A percentile compares a stretch with the other conserved stretches of the same genome.
phyloP scores from a whole-genome alignment of 768 basidiomycete species.

The Termitomyces sp. region DNA sequence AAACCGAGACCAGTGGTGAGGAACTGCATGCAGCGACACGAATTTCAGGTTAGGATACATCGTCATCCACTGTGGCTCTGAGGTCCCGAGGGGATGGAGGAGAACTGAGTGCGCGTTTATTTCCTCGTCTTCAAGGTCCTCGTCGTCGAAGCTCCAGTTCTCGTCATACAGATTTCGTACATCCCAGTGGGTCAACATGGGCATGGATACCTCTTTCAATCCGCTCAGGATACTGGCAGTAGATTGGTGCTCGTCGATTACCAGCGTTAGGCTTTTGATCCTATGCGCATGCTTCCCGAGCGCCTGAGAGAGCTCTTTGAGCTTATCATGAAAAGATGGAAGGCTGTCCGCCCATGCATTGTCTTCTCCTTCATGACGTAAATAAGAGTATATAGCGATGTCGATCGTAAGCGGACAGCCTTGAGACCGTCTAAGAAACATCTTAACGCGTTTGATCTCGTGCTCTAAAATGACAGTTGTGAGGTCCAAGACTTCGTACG shows the following conservation, averaged over 20 bases:
- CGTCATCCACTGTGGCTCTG: not conserved
- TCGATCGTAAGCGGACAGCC: not conserved
- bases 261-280: conserved; percentile 1
- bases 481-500: not conserved
- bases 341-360: not conserved
- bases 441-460: not conserved
- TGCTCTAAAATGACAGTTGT: not conserved
- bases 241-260: conserved; percentile 6
- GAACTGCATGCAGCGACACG: not conserved
- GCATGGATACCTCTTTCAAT: not conserved
- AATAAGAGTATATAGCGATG: not conserved
- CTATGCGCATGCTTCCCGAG: not conserved
- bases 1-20: conserved; percentile 3
- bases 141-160: not conserved
- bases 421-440: not conserved
- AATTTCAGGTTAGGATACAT: not conserved
- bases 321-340: not conserved
- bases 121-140: not conserved
- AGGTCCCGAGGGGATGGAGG: not conserved
- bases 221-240: not conserved
- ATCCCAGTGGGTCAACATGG: not conserved
- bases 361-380: not conserved
- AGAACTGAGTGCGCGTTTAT: not conserved
- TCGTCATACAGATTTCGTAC: not conserved
- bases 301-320: not conserved